A percentile compares a stretch with the other conserved stretches of the same genome.
Conservation (phyloP, 2,329 filamentous ascomycete genomes). For the Rhinocladiella mackenziei region DNA sequence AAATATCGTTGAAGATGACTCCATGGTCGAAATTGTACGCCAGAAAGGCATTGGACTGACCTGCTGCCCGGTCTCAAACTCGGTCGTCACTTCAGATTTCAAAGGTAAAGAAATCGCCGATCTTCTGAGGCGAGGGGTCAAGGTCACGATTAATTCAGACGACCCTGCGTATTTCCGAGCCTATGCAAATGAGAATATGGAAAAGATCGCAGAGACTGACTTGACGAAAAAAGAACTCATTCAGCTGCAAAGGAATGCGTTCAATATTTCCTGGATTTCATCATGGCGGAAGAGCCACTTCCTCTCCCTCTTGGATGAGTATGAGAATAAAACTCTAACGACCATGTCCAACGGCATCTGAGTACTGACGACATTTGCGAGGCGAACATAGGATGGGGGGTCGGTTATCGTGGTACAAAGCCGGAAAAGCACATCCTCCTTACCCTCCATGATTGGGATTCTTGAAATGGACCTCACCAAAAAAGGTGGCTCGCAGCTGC, state of each 20-base stretch:
- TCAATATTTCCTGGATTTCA: constrained; percentile 27
- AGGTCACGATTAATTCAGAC: constrained; percentile 28
- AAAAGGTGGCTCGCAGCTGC: constrained; percentile 69
- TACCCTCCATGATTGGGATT: background rate
- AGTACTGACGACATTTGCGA: background rate
- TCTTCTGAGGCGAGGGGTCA: constrained; percentile 25
- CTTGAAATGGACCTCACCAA: constrained; percentile 57
- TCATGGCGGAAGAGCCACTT: constrained; percentile 24
- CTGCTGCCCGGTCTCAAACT: constrained; percentile 29
- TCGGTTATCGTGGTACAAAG: no score
- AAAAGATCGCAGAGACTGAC: constrained; percentile 23
- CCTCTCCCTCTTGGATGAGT: constrained; percentile 21
- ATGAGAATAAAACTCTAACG: constrained; percentile 15
- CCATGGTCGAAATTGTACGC: constrained; percentile 17
- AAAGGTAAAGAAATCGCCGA: constrained; percentile 26
- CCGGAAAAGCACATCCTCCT: background rate
- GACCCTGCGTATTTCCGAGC: constrained; percentile 30
- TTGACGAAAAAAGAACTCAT: constrained; percentile 25
- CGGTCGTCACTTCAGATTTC: constrained; percentile 25
- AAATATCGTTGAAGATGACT: constrained; percentile 24
- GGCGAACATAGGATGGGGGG: background rate
- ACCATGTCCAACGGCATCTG: constrained; percentile 9
- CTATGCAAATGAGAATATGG: constrained; percentile 27
- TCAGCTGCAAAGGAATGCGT: constrained; percentile 27
- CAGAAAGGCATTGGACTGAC: constrained; percentile 25